These are phyloP conservation scores for barrel medic (Medicago truncatula) DNA, from an alignment of 306 rosid species.

Conservation along the genomic window MtrunA17r5.0-ANR NC_053045.1:7545001-7545500, in stretches of 20 bases:
- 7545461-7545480: constrained; percentile 57
- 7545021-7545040: background rate
- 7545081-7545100: constrained; percentile 73
- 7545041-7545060: constrained; percentile 36
- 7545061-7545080: constrained; percentile 55
- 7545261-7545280: too few species aligned
- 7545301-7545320: too few species aligned
- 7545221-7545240: background rate
- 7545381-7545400: too few species aligned
- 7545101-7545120: constrained; percentile 60
- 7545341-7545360: too few species aligned
- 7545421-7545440: constrained; percentile 59
- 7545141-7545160: constrained; percentile 45
- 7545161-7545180: constrained; percentile 63
- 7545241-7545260: too few species aligned
- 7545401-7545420: background rate
- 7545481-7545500: constrained; percentile 76
- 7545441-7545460: constrained; percentile 66
- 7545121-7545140: constrained; percentile 41
- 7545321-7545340: too few species aligned
- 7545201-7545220: background rate
- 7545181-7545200: constrained; percentile 10
- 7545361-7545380: too few species aligned
- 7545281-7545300: too few species aligned
- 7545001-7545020: background rate